These are phyloP conservation scores for Lasiodiplodia citricola DNA, from an alignment of 2,329 filamentous ascomycete genomes.

Conservation along the genomic window DNA sequence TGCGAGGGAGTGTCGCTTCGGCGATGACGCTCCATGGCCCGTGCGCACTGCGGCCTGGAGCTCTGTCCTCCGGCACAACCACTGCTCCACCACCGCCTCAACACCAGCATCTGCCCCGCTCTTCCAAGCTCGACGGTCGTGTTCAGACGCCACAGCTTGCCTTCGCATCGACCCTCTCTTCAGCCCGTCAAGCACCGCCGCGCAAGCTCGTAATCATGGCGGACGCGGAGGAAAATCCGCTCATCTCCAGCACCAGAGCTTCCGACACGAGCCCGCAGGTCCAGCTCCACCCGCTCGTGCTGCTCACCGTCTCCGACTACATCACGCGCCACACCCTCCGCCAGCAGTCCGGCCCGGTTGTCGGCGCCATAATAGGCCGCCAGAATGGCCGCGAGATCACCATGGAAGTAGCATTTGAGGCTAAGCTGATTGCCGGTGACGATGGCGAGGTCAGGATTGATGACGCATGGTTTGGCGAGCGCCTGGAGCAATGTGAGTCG, in stretches of 20 bases:
- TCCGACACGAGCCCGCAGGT: constrained; percentile 78
- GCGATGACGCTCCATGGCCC: constrained; percentile 23
- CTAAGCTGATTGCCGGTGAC: constrained; percentile 58
- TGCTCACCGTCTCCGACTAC: constrained; percentile 96
- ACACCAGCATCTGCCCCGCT: constrained; percentile 12
- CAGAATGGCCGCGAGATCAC: constrained; percentile 90
- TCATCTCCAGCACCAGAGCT: constrained; percentile 50
- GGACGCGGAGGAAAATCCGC: constrained; percentile 44
- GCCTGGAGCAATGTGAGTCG: constrained; percentile 81
- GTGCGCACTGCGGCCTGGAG: constrained; percentile 24
- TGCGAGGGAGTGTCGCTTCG: neutral
- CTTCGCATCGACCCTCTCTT: neutral
- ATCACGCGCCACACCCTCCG: constrained; percentile 89
- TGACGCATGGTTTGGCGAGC: constrained; percentile 72
- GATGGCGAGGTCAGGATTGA: constrained; percentile 69
- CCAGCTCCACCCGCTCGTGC: constrained; percentile 88
- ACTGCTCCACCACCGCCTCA: constrained; percentile 10
- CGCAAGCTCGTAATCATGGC: constrained; percentile 39
- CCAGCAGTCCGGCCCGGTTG: constrained; percentile 73
- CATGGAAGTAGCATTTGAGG: constrained; percentile 92
- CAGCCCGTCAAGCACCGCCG: neutral
- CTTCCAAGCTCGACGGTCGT: neutral
- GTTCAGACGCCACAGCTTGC: neutral
- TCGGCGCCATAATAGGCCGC: constrained; percentile 88
- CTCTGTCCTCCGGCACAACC: constrained; percentile 10